Evolutionary conservation across 192 early-diverging fungal genomes (phyloP).

Genomic region (Ambispora gerdemannii): DNA sequence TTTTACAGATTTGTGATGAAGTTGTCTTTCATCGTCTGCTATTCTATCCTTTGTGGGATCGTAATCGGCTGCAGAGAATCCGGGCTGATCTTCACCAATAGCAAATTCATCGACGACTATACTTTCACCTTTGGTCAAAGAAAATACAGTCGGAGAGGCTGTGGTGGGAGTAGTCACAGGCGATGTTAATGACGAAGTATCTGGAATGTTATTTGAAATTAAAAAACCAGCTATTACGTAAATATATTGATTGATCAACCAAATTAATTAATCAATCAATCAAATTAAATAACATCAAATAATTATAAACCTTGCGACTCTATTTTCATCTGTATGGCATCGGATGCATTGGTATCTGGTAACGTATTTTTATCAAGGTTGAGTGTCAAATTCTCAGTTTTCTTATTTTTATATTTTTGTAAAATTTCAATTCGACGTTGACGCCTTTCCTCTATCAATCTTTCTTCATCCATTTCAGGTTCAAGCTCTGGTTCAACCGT

Average conservation of each 20-base stretch:
- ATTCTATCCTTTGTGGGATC: conserved; percentile 72
- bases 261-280: too few relatives aligned
- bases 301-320: conserved; percentile 1
- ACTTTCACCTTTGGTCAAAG: conserved; percentile 36
- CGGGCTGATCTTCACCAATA: conserved; percentile 31
- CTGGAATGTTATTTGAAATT: conserved; percentile 33
- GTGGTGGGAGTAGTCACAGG: conserved; percentile 19
- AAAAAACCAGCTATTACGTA: conserved; percentile 35
- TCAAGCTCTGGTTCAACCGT: conserved; percentile 44
- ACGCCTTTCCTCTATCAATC: conserved; percentile 81
- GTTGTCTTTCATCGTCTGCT: conserved; percentile 63
- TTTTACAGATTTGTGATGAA: conserved; percentile 41
- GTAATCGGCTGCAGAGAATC: conserved; percentile 72
- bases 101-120: conserved; percentile 30
- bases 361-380: conserved; percentile 4
- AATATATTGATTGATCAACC: conserved; percentile 1
- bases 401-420: conserved; percentile 58
- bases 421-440: conserved; percentile 74
- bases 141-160: conserved; percentile 29
- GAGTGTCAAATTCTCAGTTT: conserved; percentile 31
- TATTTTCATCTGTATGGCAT: conserved; percentile 13
- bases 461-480: conserved; percentile 71
- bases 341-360: conserved; percentile 31
- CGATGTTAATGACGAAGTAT: conserved; percentile 25
- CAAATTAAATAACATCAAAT: neutral